Conservation (phyloP, 257 asterid species). For the Henckelia pumila region DNA sequence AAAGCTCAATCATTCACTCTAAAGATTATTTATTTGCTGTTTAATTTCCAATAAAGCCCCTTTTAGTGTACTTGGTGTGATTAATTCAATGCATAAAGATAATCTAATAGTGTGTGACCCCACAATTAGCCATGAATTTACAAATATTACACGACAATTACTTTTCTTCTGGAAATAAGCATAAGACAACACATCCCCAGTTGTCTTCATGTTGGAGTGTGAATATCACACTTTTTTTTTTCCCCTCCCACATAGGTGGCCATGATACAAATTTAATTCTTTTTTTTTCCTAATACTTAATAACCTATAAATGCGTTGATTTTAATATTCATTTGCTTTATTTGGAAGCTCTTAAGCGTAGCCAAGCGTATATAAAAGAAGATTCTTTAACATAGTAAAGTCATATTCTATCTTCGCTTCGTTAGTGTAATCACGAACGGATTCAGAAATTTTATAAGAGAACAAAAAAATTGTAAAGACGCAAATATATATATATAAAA, state of each 20-base stretch:
- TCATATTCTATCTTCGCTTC: neutral
- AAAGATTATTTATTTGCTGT: neutral
- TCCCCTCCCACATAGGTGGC: constrained; percentile 16
- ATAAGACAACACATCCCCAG: constrained; percentile 20
- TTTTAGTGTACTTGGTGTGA: constrained; percentile 13
- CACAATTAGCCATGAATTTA: constrained; percentile 9
- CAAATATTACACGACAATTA: constrained; percentile 13
- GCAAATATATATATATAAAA: too few relatives aligned
- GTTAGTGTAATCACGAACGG: too few relatives aligned
- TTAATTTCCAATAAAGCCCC: constrained; percentile 1
- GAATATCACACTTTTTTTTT: constrained; percentile 14
- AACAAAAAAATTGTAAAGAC: too few relatives aligned
- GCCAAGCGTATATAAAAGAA: too few relatives aligned
- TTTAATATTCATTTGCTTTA: too few relatives aligned
- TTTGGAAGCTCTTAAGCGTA: too few relatives aligned
- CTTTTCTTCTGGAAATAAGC: constrained; percentile 13
- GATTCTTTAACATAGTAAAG: neutral
- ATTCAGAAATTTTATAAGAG: too few relatives aligned
- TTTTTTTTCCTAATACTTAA: neutral
- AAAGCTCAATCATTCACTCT: constrained; percentile 45
- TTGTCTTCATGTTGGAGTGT: constrained; percentile 26
- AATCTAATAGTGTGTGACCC: constrained; percentile 9
- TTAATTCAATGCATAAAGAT: neutral
- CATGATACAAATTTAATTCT: neutral
- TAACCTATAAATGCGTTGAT: too few relatives aligned